Evolutionary conservation across 768 basidiomycete genomes (phyloP).

Genomic region (Russula foetens): DNA sequence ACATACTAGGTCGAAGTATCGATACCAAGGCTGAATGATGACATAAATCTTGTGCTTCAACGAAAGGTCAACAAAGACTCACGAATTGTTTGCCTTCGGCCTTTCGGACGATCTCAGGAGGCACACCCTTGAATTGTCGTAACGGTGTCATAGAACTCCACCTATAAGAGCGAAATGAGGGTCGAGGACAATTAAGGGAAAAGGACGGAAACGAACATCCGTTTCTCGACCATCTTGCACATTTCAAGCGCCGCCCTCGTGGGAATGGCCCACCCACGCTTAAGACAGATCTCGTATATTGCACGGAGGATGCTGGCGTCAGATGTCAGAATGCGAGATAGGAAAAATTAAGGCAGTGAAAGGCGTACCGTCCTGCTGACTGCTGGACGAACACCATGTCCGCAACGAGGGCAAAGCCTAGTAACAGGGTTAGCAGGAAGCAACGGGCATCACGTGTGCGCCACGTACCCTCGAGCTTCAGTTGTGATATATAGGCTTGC

Average conservation of each 20-base stretch:
- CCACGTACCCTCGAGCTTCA: constrained; percentile 74
- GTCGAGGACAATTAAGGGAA: neutral
- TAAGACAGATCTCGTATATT: constrained; percentile 95
- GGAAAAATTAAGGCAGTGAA: neutral
- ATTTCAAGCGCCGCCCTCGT: constrained; percentile 86
- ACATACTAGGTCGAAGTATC: constrained; percentile 82
- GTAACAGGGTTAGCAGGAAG: neutral
- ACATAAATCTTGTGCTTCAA: neutral
- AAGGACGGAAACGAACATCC: constrained; percentile 45
- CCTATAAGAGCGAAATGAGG: constrained; percentile 35
- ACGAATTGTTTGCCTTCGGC: constrained; percentile 98
- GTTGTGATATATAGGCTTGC: constrained; percentile 89
- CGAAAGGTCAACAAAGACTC: constrained; percentile 26
- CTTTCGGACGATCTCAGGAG: constrained; percentile 74
- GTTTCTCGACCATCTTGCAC: constrained; percentile 92
- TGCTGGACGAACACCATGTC: constrained; percentile 98
- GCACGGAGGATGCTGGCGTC: constrained; percentile 74
- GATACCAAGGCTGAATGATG: constrained; percentile 75
- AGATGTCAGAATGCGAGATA: constrained; percentile 2
- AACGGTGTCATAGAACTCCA: constrained; percentile 98
- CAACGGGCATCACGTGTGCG: neutral
- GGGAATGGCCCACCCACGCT: constrained; percentile 95
- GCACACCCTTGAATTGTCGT: constrained; percentile 91
- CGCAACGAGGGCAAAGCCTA: constrained; percentile 76
- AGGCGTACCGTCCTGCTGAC: constrained; percentile 76